These are phyloP conservation scores for Fraxinus angustifolia DNA, from an alignment of 305 asterid genomes.

Conservation along the genomic window DNA sequence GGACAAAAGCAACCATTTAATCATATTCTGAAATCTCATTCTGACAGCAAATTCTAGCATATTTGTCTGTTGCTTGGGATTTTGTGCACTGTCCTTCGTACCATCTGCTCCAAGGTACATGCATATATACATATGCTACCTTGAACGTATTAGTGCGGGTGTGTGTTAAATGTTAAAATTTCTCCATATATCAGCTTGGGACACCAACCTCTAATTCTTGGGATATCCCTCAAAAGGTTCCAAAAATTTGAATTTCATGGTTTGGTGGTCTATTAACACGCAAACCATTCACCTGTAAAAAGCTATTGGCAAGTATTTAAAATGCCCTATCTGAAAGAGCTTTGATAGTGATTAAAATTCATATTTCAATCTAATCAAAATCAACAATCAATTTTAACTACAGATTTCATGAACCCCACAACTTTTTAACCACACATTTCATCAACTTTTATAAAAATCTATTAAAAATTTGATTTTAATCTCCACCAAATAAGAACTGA, in stretches of 20 bases:
- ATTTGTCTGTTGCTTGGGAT: neutral
- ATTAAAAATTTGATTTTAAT: no score
- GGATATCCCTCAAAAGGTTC: neutral
- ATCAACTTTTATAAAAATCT: no score
- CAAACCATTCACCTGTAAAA: no score
- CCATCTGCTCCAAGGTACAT: neutral
- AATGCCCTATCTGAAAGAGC: neutral
- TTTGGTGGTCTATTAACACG: no score
- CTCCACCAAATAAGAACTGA: no score
- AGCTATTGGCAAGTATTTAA: no score
- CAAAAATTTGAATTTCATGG: no score
- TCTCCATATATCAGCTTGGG: neutral
- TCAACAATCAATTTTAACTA: no score
- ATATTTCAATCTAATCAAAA: no score
- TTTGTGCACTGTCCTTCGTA: neutral
- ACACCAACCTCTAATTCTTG: neutral
- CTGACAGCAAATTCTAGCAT: conserved; percentile 19
- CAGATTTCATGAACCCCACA: no score
- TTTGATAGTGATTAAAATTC: no score
- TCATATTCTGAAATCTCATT: neutral
- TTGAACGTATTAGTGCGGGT: neutral
- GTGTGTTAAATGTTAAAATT: neutral
- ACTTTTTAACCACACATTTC: no score
- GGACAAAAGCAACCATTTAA: conserved; percentile 24
- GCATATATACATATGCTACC: neutral